Evolutionary conservation across 1,139 yeast species (phyloP).

Genomic region (Debaryomycetaceae sp.): DNA sequence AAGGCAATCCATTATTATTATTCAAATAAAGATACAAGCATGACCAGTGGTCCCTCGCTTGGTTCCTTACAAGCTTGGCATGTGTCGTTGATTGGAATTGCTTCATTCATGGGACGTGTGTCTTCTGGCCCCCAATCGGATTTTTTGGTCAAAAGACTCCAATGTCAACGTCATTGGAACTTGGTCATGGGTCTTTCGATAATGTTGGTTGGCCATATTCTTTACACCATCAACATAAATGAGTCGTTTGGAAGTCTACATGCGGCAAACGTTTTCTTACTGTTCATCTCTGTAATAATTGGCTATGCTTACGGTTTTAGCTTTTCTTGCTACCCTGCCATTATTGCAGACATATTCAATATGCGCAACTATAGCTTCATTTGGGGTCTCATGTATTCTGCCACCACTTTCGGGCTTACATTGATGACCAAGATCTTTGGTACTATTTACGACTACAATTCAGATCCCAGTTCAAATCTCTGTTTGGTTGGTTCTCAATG

Average conservation of each 20-base stretch:
- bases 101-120: conserved; percentile 66
- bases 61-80: conserved; percentile 61
- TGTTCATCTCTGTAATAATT: conserved; percentile 53
- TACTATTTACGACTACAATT: conserved; percentile 32
- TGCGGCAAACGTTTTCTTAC: conserved; percentile 33
- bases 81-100: conserved; percentile 66
- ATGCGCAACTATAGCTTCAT: conserved; percentile 69
- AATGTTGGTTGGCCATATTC: conserved; percentile 37
- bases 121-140: conserved; percentile 70
- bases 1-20: conserved; percentile 44
- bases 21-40: conserved; percentile 14
- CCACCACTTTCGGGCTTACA: conserved; percentile 40
- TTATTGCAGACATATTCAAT: conserved; percentile 75
- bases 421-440: conserved; percentile 42
- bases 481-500: conserved; percentile 40
- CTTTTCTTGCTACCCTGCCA: conserved; percentile 79
- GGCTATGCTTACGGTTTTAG: conserved; percentile 81
- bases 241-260: conserved; percentile 20
- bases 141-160: conserved; percentile 45
- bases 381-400: conserved; percentile 74
- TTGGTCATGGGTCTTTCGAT: conserved; percentile 49
- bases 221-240: conserved; percentile 32
- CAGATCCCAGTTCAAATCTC: conserved; percentile 21
- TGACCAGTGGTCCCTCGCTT: conserved; percentile 13
- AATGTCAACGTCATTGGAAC: conserved; percentile 69